Evolutionary conservation across 208 protist species (phyloP).

Genomic region (Acanthamoeba lenticulata): DNA sequence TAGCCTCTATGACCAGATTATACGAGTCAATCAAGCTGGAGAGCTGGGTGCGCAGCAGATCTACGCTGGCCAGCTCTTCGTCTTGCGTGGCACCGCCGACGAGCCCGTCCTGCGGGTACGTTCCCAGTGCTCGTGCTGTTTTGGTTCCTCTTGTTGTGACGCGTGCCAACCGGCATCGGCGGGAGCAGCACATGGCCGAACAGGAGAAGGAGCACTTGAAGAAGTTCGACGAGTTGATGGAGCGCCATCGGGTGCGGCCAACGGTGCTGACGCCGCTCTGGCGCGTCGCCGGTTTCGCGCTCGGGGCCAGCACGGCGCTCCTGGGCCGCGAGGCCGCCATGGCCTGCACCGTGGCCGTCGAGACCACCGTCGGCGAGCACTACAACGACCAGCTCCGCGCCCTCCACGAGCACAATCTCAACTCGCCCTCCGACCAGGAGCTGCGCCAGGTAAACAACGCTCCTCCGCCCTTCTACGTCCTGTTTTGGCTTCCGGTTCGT

Average conservation of each 20-base stretch:
- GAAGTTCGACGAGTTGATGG: slow-evolving; percentile 78
- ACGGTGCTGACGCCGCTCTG: slow-evolving; percentile 82
- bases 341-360: slow-evolving; percentile 86
- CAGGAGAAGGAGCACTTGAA: slow-evolving; percentile 83
- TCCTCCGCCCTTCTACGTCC: background rate
- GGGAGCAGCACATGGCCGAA: slow-evolving; percentile 80
- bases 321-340: slow-evolving; percentile 87
- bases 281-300: slow-evolving; percentile 80
- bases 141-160: background rate
- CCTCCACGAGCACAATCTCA: slow-evolving; percentile 52
- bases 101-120: slow-evolving; percentile 58
- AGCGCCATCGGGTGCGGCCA: slow-evolving; percentile 80
- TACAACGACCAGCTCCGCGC: slow-evolving; percentile 86
- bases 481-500: background rate
- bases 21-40: slow-evolving; percentile 72
- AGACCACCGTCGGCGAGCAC: slow-evolving; percentile 84
- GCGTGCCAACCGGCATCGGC: background rate
- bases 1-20: background rate
- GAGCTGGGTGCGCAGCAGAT: slow-evolving; percentile 83
- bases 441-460: slow-evolving; percentile 17
- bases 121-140: background rate
- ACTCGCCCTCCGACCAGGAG: slow-evolving; percentile 70
- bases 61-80: slow-evolving; percentile 83
- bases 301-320: slow-evolving; percentile 80
- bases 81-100: slow-evolving; percentile 68